These are phyloP conservation scores for Helicocarpus griseus DNA, from an alignment of 2,329 filamentous ascomycete species.

Conservation along the genomic window DNA sequence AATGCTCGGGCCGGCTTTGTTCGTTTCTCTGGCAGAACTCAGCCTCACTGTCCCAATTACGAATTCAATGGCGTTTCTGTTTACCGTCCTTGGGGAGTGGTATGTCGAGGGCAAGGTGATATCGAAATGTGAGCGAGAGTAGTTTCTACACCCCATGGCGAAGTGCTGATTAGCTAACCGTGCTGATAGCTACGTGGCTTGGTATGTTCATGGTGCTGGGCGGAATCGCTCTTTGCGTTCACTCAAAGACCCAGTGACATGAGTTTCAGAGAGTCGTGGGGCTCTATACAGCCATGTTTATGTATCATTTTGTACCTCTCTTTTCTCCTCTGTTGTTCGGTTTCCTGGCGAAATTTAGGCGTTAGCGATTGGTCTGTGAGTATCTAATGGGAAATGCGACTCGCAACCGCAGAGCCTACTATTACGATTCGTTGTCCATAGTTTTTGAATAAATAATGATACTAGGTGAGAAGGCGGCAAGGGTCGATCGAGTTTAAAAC, in stretches of 20 bases:
- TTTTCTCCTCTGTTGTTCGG: too few species aligned
- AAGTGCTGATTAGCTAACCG: not conserved
- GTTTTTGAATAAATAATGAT: too few species aligned
- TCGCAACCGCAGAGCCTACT: too few species aligned
- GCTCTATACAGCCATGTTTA: too few species aligned
- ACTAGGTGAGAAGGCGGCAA: too few species aligned
- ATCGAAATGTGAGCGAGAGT: conserved; percentile 52
- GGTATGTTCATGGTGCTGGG: conserved; percentile 70
- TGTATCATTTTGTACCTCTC: too few species aligned
- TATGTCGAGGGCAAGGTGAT: conserved; percentile 89
- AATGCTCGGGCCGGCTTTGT: not conserved
- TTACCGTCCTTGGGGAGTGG: conserved; percentile 91
- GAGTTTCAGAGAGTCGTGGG: too few species aligned
- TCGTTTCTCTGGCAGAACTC: conserved; percentile 50
- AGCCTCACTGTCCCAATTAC: conserved; percentile 91
- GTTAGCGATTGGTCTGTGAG: too few species aligned
- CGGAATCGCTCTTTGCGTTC: conserved; percentile 76
- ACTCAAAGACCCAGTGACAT: conserved; percentile 31
- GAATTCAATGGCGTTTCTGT: conserved; percentile 90
- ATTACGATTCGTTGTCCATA: too few species aligned
- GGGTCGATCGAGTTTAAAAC: too few species aligned
- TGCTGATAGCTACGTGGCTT: conserved; percentile 60
- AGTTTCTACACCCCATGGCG: not conserved
- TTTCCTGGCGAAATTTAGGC: too few species aligned
- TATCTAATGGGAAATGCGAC: too few species aligned